phyloP scores from a whole-genome alignment of 345 rosid species.

The Citrus reticulata region DNA sequence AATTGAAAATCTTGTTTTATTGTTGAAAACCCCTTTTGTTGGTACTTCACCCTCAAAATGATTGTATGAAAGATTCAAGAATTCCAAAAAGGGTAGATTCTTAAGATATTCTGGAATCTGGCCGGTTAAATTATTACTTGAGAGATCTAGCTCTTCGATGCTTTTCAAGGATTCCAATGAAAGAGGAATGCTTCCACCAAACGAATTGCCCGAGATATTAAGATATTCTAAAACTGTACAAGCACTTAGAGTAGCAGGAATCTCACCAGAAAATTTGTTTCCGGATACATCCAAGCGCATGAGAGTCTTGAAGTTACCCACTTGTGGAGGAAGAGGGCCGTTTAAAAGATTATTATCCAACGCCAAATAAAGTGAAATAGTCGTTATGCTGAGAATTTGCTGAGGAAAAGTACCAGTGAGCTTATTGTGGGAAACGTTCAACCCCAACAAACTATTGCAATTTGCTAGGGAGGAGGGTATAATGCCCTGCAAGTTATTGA shows the following conservation, averaged over 20 bases:
- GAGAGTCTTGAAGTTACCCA: neutral
- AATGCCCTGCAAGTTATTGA: neutral
- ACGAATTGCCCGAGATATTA: neutral
- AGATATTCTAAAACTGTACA: conserved; percentile 1
- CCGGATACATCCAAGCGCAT: conserved; percentile 6
- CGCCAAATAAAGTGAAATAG: no score
- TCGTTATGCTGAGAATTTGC: no score
- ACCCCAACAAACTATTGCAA: neutral
- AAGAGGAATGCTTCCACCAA: conserved; percentile 9
- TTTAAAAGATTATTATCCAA: no score
- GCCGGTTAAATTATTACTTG: no score
- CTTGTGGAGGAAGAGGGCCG: no score
- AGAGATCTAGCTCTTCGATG: no score
- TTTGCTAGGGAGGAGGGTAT: conserved; percentile 12
- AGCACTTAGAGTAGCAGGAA: neutral
- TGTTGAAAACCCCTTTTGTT: no score
- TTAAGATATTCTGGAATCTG: no score
- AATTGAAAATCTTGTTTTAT: no score
- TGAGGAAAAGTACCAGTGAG: conserved; percentile 15
- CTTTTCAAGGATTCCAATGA: neutral
- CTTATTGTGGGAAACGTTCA: neutral
- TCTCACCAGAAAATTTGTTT: conserved; percentile 1
- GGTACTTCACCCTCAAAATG: no score
- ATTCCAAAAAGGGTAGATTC: no score
- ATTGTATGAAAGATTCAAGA: no score